Evolutionary conservation across 2,329 filamentous ascomycete species (phyloP).

Genomic region (Lasiodiplodia gonubiensis): DNA sequence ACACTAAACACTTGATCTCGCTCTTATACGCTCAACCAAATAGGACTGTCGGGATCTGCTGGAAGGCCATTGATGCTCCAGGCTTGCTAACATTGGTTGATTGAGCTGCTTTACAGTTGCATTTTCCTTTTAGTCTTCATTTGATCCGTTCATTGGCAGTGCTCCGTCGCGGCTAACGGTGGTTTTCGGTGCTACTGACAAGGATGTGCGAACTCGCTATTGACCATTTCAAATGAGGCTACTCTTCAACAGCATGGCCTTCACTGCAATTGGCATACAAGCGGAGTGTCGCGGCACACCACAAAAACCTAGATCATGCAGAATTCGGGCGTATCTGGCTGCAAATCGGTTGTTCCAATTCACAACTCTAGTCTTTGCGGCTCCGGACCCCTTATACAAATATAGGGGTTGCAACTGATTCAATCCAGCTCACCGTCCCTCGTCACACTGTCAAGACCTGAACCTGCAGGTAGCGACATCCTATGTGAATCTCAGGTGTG

Average conservation of each 20-base stretch:
- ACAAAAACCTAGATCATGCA: background rate
- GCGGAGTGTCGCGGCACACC: background rate
- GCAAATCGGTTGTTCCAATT: background rate
- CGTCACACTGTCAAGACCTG: background rate
- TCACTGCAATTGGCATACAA: background rate
- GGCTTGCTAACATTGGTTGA: background rate
- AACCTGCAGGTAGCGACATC: background rate
- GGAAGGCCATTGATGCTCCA: background rate
- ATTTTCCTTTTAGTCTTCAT: background rate
- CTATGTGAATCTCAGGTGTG: background rate
- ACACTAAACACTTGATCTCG: background rate
- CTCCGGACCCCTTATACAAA: background rate
- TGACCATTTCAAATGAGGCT: background rate
- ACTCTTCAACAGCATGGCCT: background rate
- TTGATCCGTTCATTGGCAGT: background rate
- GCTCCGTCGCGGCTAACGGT: background rate
- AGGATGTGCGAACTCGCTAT: background rate
- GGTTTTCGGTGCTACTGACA: background rate
- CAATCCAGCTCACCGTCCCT: background rate
- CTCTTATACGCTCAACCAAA: background rate
- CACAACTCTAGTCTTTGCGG: background rate
- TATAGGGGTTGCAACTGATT: background rate
- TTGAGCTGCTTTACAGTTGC: background rate
- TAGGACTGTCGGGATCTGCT: background rate
- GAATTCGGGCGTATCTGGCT: background rate